Percentiles rank a stretch among this genome's conserved stretches.
Conservation (phyloP, 106 monocot species). For the Dendrobium chrysotoxum region DNA sequence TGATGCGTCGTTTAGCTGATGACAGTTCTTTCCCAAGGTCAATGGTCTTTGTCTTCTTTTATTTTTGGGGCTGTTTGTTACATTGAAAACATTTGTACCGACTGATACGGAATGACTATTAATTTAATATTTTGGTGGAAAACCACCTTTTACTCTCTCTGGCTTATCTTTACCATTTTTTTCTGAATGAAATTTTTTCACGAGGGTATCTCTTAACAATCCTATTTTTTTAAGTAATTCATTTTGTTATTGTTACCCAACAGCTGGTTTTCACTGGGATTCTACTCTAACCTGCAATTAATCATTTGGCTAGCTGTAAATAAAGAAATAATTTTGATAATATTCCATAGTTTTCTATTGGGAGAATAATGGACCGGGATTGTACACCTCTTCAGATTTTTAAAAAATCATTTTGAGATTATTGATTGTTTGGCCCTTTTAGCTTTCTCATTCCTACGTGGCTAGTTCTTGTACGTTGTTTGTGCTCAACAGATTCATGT, state of each 20-base stretch:
- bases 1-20: neutral
- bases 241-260: neutral
- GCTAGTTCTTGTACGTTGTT: no score
- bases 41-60: neutral
- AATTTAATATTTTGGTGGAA: neutral
- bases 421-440: no score
- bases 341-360: neutral
- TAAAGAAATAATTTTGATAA: neutral
- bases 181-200: neutral
- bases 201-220: neutral
- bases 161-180: neutral
- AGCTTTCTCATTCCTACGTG: no score
- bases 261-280: neutral
- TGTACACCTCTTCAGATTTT: no score
- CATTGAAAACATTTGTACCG: neutral
- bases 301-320: neutral
- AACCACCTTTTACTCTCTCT: neutral
- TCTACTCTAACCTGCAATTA: neutral
- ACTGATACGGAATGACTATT: neutral
- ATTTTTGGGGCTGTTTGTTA: neutral
- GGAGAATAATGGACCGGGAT: no score
- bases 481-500: no score
- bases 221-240: neutral
- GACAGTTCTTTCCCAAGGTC: slow-evolving; percentile 1
- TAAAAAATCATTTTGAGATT: no score